Evolutionary conservation across 768 basidiomycete genomes (phyloP), one percentile per base, ranked within the genome.

Genomic region (Hypsizygus marmoreus): DNA sequence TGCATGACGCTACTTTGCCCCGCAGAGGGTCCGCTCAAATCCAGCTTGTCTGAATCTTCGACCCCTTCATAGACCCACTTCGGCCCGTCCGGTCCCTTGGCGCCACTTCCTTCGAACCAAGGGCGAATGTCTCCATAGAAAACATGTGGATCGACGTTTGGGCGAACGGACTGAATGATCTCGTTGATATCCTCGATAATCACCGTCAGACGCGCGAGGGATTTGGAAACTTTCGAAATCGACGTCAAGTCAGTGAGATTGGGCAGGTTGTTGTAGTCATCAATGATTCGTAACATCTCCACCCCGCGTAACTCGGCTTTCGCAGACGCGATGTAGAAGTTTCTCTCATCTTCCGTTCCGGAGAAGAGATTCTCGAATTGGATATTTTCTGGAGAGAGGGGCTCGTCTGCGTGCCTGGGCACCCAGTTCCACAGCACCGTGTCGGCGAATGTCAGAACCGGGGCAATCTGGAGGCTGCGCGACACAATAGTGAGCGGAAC

Each of bases 381-480:
- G 60, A 95, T 83, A 70, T 97, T 97, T 54, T 81, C 77, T 36
- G 75, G 60, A 35, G 86, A 80, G 22, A 82, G 67, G 33, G 88
- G 86, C 28, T 73, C 62, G 16, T 66, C 63, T 17, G 84, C 72
- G 58, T 86, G 72, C 43, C 79, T 61, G 32, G 80, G 71, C 28
- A 82, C 81, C 76, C 81, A 87, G 62, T 97, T 97, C 91, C 92
- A 99, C 1, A 98, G 77, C 11, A 99, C 95, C 13, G 91, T 93
- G 62, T 97, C 95, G 20, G 95, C 90, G 61, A 93, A 99, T 0
- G 95, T 99, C 53, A 97, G 74, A 51, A 99, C 81, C 4, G 95
- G 95, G 5, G 95, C 93, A n/a, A 95, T 84, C 40, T 82, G 83
- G 31, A 99, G 77, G 40, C 77, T 66, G 8, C 76, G 75, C 11